Base-by-base conservation (phyloP, 1,139 yeast genomes). In the Geotrichum fermentans region DNA sequence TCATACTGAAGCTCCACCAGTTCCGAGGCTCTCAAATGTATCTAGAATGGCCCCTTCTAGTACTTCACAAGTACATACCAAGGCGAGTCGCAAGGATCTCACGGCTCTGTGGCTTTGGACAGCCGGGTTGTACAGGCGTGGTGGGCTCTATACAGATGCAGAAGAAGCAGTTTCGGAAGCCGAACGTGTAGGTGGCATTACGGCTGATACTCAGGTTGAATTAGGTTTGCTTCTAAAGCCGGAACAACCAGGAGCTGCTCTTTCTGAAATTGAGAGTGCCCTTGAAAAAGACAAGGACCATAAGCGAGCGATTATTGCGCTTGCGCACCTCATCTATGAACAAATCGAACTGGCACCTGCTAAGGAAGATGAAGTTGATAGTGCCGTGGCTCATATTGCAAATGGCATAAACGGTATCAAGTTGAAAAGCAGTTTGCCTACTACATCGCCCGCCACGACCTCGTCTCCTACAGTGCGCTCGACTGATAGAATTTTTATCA, bases 101-200 rank as follows among this genome's bases (percentile, higher is more conserved):
- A 87, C 82, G 58, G 73, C 73, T 30, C 61, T 86, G 11, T 89
- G 96, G 96, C 65, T 88, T 47, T 79, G 88, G 79, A 74, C 87
- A 0, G 76, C 89, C 1, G 75, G 75, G 37, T 69, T 87, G 34
- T 89, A 86, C 63, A 68, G 78, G 57, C 77, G 79, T 55, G 73
- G 78, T 4, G 81, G 77, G 1, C 68, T 78, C 48, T 56, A 67
- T 3, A 75, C 71, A 6, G 95, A 87, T 52, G 80, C 90, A 10
- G 82, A 80, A 58, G 82, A 79, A 54, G 85, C 95, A 46, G 73
- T 88, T 6, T 73, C 75, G 7, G 96, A 88, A 62, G 88, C 95
- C 0, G 85, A 79, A 54, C 67, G 73, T 1, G 67, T 73, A 16
- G 70, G 65, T 50, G 73, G 73, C 34, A 78, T 79, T n/a, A 77